Conservation (phyloP, 148 eudicot species). For the Gaultheria prostrata region DNA sequence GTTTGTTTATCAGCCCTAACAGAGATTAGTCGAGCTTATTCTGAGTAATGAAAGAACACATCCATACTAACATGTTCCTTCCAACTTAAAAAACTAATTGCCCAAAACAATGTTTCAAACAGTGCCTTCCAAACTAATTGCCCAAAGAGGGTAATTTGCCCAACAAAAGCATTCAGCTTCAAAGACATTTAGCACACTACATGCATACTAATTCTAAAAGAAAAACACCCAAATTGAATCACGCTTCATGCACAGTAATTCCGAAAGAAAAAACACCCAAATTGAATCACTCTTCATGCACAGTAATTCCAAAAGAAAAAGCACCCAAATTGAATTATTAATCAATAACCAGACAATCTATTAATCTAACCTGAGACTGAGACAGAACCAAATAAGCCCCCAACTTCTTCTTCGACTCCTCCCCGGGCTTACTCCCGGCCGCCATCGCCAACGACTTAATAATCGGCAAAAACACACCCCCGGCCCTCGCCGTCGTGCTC, state of each 20-base stretch:
- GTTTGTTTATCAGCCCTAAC: too few species aligned
- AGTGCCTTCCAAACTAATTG: too few species aligned
- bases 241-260: not conserved
- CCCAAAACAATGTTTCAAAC: not conserved
- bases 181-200: not conserved
- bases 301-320: not conserved
- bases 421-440: conserved; percentile 64
- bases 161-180: not conserved
- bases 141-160: too few species aligned
- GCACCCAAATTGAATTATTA: conserved; percentile 16
- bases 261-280: not conserved
- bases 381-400: conserved; percentile 75
- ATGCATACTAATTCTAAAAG: not conserved
- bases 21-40: too few species aligned
- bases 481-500: conserved; percentile 91
- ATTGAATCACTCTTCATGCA: not conserved
- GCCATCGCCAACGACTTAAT: conserved; percentile 80
- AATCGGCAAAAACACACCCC: conserved; percentile 87
- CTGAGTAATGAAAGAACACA: not conserved
- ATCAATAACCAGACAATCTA: not conserved
- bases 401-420: conserved; percentile 49
- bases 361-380: conserved; percentile 72
- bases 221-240: conserved; percentile 19
- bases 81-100: not conserved
- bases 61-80: not conserved